phyloP scores from a whole-genome alignment of 495 filamentous ascomycete genomes.

The Neurospora sp. region DNA sequence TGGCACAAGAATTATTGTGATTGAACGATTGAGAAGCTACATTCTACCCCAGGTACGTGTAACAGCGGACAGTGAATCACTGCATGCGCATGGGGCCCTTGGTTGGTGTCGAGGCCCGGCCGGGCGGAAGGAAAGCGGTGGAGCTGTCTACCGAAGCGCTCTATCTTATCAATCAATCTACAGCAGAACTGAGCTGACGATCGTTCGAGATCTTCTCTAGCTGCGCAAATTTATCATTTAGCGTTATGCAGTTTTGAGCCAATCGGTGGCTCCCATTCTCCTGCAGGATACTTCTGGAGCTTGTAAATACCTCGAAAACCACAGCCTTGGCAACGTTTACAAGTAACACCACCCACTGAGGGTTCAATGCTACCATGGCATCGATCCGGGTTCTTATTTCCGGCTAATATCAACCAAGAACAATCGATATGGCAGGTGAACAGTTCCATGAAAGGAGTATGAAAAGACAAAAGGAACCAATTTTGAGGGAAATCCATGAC shows the following conservation, averaged over 20 bases:
- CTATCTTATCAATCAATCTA: constrained; percentile 22
- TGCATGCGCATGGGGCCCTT: not conserved
- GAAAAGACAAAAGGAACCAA: not conserved
- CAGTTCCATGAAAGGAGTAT: not conserved
- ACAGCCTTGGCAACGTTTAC: too few relatives aligned
- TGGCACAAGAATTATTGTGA: not conserved
- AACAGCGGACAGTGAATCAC: not conserved
- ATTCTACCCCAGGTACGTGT: not conserved
- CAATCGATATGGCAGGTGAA: not conserved
- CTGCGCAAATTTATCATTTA: not conserved
- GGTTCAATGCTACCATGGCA: not conserved
- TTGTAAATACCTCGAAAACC: too few relatives aligned
- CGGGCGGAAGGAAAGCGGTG: not conserved
- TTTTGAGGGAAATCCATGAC: not conserved
- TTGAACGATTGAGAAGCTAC: not conserved
- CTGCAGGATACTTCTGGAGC: too few relatives aligned
- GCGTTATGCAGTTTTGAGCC: not conserved
- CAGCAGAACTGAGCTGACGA: not conserved
- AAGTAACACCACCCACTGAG: not conserved
- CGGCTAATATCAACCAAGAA: not conserved
- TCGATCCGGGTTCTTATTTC: not conserved
- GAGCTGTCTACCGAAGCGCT: not conserved
- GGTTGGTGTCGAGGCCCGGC: not conserved
- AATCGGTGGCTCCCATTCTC: not conserved
- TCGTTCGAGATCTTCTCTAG: not conserved